These are phyloP conservation scores for Seminavis robusta DNA, from an alignment of 108 stramenopile genomes.

Conservation along the genomic window DNA sequence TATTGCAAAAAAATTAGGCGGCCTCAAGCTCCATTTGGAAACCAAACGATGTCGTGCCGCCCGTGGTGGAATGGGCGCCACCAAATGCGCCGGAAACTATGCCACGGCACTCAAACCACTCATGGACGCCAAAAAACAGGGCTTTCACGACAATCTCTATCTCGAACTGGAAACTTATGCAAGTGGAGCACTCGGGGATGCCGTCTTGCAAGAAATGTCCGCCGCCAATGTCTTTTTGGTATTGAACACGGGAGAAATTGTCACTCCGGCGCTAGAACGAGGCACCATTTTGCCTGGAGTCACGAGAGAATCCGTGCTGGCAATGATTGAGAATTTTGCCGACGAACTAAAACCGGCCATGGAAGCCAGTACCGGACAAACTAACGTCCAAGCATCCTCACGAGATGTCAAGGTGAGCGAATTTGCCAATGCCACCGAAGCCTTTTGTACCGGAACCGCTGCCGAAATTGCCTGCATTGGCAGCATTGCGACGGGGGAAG, in stretches of 20 bases:
- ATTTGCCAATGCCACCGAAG: constrained; percentile 67
- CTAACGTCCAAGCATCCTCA: constrained; percentile 37
- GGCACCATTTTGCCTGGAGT: constrained; percentile 82
- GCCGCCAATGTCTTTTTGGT: constrained; percentile 85
- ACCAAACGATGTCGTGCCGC: constrained; percentile 67
- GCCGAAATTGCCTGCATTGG: constrained; percentile 77
- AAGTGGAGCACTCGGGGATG: constrained; percentile 30
- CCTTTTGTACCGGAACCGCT: constrained; percentile 78
- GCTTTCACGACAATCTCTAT: constrained; percentile 80
- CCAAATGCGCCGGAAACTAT: constrained; percentile 81
- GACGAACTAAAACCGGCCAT: constrained; percentile 60
- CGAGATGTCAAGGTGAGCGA: constrained; percentile 74
- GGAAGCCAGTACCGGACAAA: constrained; percentile 45
- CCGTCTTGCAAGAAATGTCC: constrained; percentile 75
- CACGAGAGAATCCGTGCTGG: constrained; percentile 69
- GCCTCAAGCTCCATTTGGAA: constrained; percentile 77
- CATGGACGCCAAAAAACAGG: constrained; percentile 78
- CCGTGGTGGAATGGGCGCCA: constrained; percentile 65
- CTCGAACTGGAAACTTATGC: constrained; percentile 80
- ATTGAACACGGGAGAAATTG: constrained; percentile 74
- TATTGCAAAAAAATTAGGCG: constrained; percentile 35
- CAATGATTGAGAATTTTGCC: constrained; percentile 49
- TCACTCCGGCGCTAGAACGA: constrained; percentile 72
- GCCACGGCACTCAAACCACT: constrained; percentile 68
- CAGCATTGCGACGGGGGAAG: constrained; percentile 61